These are phyloP conservation scores for Sporothrix sp. DNA, from an alignment of 2,329 filamentous ascomycete genomes.

Conservation along the genomic window DNA sequence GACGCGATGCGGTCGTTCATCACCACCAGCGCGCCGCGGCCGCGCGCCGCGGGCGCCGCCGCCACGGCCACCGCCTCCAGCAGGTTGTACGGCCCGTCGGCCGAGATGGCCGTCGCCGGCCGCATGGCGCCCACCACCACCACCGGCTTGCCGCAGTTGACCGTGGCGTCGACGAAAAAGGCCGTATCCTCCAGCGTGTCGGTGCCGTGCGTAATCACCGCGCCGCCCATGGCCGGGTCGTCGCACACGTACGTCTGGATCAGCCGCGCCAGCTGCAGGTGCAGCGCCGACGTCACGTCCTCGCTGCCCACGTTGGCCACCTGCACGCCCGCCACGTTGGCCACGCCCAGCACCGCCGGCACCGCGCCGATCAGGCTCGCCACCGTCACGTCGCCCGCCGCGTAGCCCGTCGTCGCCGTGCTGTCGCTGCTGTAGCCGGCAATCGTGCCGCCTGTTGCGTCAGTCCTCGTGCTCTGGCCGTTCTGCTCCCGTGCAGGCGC, in stretches of 20 bases:
- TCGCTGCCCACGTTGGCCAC: constrained; percentile 39
- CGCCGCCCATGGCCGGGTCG: constrained; percentile 33
- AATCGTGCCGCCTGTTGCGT: constrained; percentile 48
- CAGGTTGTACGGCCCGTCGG: constrained; percentile 52
- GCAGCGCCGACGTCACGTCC: constrained; percentile 38
- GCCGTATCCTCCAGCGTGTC: constrained; percentile 56
- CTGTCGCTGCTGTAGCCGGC: constrained; percentile 38
- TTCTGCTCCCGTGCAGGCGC: no score
- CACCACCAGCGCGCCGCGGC: constrained; percentile 49
- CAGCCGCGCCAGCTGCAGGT: constrained; percentile 37
- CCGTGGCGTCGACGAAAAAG: constrained; percentile 51
- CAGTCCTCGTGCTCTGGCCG: no score
- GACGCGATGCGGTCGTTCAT: constrained; percentile 52
- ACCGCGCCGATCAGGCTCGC: constrained; percentile 44
- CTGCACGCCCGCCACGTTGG: constrained; percentile 45
- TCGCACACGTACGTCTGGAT: constrained; percentile 39
- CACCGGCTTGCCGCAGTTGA: constrained; percentile 49
- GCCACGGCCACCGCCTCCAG: constrained; percentile 51
- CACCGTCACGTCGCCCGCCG: constrained; percentile 36
- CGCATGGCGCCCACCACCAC: constrained; percentile 54
- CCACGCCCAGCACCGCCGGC: constrained; percentile 43
- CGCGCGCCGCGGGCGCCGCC: constrained; percentile 31
- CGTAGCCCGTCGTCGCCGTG: constrained; percentile 35
- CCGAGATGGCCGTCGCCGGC: constrained; percentile 50
- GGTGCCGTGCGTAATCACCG: constrained; percentile 55